Base-by-base conservation (phyloP, 805 yeast species). In the Ogataea nakhonphanomensis region DNA sequence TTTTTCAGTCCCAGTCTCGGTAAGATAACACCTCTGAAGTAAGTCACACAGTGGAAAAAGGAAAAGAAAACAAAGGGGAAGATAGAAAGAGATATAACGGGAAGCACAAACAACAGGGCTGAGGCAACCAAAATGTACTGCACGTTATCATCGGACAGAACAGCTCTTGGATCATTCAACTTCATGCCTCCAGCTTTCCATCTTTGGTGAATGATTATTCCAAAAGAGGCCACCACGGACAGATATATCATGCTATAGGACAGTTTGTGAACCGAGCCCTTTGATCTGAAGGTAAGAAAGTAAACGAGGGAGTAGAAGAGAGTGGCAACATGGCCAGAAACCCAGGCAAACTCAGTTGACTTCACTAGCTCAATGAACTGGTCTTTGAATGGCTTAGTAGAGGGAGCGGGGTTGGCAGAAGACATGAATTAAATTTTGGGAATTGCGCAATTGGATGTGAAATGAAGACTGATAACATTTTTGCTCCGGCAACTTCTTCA, bases 41-140 rank as follows among this genome's bases (percentile, higher is more conserved):
- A 91, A 13, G 83, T 80, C 55, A 89, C 67, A 8, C 78, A 79
- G 60, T 90, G 97, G 77, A 91, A 89, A 13, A 80, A 58, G 7
- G 96, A 82, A 62, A 84, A 90, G 41, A 85, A 67, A 33, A 78
- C 68, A 57, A 84, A 88, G 40, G 97, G 95, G 17, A 81, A 59
- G 47, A 83, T 65, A 2, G 95, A 74, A 40, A 85, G 58, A 25
- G 76, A 62, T 47, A 76, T 74, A 44, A 73, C 76, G 33, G 82
- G 79, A 50, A 88, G 74, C 43, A 80, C 58, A 5, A 75, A 47
- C 55, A 73, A 64, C 79, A 79, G 77, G 30, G 68, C 69, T 45
- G 74, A 49, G 35, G 80, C 79, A 43, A 80, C 64, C 30, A 70
- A 59, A 37, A 85, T 70, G 64, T 89, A 90, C 50, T 87, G 91